Evolutionary conservation across 2,329 filamentous ascomycete genomes (phyloP).

Genomic region (Penicillium sp.): DNA sequence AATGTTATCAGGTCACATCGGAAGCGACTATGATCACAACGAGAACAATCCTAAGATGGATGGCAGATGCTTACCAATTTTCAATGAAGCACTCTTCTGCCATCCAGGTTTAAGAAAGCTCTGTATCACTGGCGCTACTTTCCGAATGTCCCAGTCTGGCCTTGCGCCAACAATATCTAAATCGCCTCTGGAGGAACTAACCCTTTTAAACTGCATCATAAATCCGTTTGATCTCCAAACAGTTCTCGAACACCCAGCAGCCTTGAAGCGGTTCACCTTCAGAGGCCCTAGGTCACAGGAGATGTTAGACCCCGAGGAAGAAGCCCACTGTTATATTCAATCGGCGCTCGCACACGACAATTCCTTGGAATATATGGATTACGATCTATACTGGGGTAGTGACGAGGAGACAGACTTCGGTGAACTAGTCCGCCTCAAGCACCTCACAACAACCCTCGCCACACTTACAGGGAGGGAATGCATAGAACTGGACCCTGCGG

Average conservation of each 20-base stretch:
- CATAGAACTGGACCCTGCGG: background rate
- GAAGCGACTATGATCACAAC: conserved; percentile 1
- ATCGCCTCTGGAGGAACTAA: conserved; percentile 9
- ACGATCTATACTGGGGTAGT: conserved; percentile 9
- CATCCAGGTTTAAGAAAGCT: conserved; percentile 7
- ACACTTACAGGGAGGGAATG: background rate
- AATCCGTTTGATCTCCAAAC: background rate
- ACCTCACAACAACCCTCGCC: conserved; percentile 8
- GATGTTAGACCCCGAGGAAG: too few relatives aligned
- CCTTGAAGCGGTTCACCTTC: conserved; percentile 6
- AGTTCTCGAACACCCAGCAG: background rate
- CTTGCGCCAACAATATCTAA: background rate
- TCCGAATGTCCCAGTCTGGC: background rate
- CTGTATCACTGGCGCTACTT: conserved; percentile 6
- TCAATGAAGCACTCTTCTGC: conserved; percentile 1
- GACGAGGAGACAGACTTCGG: conserved; percentile 1
- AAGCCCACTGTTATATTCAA: background rate
- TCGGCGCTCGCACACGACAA: background rate
- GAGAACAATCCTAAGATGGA: background rate
- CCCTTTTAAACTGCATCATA: conserved; percentile 7
- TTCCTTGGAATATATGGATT: conserved; percentile 6
- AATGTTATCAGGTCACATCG: conserved; percentile 8
- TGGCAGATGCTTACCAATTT: background rate
- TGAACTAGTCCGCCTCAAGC: background rate
- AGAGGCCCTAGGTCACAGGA: background rate